These are phyloP conservation scores for Sporobolomyces roseus DNA, from an alignment of 768 basidiomycete species.

Conservation along the genomic window DNA sequence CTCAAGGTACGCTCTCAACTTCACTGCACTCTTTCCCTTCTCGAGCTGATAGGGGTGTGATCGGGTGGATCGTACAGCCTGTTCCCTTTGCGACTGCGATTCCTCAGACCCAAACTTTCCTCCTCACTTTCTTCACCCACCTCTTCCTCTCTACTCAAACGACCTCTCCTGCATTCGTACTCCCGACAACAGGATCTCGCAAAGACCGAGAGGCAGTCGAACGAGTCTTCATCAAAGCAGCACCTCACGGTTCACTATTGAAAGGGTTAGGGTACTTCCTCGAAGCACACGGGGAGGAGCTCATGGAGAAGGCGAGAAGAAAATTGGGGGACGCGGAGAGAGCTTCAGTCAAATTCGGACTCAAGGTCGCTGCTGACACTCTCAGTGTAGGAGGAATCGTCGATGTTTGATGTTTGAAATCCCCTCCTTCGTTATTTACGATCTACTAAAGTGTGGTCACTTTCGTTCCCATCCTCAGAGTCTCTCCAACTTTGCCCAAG, in stretches of 20 bases:
- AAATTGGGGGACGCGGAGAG: slow-evolving; percentile 50
- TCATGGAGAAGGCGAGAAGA: slow-evolving; percentile 41
- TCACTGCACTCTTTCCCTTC: neutral
- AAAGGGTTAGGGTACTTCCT: slow-evolving; percentile 75
- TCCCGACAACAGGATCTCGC: slow-evolving; percentile 42
- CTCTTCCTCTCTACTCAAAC: slow-evolving; percentile 72
- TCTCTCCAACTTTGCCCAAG: slow-evolving; percentile 17
- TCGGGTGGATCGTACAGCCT: too few relatives aligned
- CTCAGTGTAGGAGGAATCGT: slow-evolving; percentile 50
- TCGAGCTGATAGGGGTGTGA: neutral
- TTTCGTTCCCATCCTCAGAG: slow-evolving; percentile 32
- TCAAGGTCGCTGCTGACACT: slow-evolving; percentile 64
- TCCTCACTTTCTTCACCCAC: slow-evolving; percentile 65
- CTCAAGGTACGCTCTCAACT: slow-evolving; percentile 63
- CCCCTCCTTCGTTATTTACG: too few relatives aligned
- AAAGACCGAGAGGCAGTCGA: slow-evolving; percentile 62
- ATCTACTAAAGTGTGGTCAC: slow-evolving; percentile 32
- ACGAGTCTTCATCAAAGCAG: slow-evolving; percentile 72
- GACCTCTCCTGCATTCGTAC: slow-evolving; percentile 60
- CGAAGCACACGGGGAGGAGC: slow-evolving; percentile 50
- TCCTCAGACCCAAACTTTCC: slow-evolving; percentile 61
- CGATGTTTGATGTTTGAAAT: neutral
- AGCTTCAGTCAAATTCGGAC: slow-evolving; percentile 63
- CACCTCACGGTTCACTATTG: slow-evolving; percentile 62
- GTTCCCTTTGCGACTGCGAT: slow-evolving; percentile 78